These are phyloP conservation scores for Rhizopogon hawkerae DNA, from an alignment of 1,284 basidiomycete genomes.

Conservation along the genomic window DNA sequence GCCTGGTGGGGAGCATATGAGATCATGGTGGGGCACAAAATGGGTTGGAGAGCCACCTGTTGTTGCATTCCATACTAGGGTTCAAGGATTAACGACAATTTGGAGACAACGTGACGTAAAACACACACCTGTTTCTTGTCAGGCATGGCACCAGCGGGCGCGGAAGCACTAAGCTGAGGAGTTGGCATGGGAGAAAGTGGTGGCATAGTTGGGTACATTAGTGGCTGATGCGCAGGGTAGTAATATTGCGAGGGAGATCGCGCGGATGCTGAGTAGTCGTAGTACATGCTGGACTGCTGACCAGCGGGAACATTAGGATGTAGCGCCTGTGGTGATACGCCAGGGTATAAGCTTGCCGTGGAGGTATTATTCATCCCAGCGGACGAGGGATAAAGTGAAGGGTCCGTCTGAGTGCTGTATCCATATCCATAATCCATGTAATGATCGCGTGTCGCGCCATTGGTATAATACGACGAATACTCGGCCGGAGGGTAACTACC, in stretches of 20 bases:
- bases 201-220: conserved; percentile 48
- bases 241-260: conserved; percentile 53
- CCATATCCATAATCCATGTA: conserved; percentile 49
- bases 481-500: conserved; percentile 46
- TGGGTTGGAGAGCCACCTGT: conserved; percentile 36
- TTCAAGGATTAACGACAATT: conserved; percentile 9
- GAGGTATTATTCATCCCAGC: conserved; percentile 34
- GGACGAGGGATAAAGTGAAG: conserved; percentile 42
- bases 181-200: conserved; percentile 47
- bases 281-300: conserved; percentile 49
- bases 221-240: conserved; percentile 48
- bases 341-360: conserved; percentile 41
- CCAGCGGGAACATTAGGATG: conserved; percentile 38
- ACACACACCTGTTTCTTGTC: conserved; percentile 58
- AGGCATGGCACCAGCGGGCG: conserved; percentile 31
- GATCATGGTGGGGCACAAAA: conserved; percentile 35
- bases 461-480: conserved; percentile 48
- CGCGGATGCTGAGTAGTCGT: conserved; percentile 45
- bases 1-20: conserved; percentile 37
- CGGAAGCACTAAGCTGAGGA: conserved; percentile 35
- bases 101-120: conserved; percentile 6
- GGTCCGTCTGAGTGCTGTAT: conserved; percentile 43
- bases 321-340: conserved; percentile 35
- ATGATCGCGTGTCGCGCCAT: conserved; percentile 35
- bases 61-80: conserved; percentile 43